Evolutionary conservation across 2,329 filamentous ascomycete genomes (phyloP), one percentile per base, ranked within the genome.

Genomic region (Sclerotinia subarctica): DNA sequence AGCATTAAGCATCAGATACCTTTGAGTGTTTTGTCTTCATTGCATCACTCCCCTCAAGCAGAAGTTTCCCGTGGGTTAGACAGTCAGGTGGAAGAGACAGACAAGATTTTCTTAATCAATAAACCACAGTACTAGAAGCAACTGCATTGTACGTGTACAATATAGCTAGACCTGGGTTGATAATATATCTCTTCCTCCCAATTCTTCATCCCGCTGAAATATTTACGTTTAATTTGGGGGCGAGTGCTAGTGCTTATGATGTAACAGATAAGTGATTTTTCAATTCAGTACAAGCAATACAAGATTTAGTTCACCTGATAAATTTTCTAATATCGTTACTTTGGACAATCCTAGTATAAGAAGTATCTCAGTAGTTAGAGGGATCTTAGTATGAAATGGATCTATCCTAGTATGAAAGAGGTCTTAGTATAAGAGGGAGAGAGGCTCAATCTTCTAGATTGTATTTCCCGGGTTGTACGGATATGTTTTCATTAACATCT

Each of bases 1-100:
- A 38, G 59, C 59, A 63, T 60, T 46, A 42, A 63, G 65, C 57
- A 63, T 67, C 13, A 67, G 47, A 67, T 67, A 53, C 32, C 24
- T 67, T 47, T 10, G n/a, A 35, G 44, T 60, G 26, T 24, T 46
- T 67, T 62, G 32, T 49, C 54, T 67, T 53, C 17, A 32, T 49
- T 53, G 56, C 65, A 63, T 63, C 51, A 67, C 57, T 67, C 65
- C 65, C 38, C 65, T 67, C 65, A 44, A 42, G 32, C 29, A 53
- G 38, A 67, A 65, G 35, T 53, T 46, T 29, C 52, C 26, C 47
- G 32, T 47, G 51, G 65, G 57, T 46, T 51, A 44, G 47, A 66
- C 17, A 24, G 26, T 46, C 19, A 47, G 56, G 58, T 42, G 56
- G 47, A 46, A 63, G 57, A 52, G 46, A 32, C 46, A 63, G 59